Percentiles rank a stretch among this genome's conserved stretches.
phyloP scores from a whole-genome alignment of 2,329 filamentous ascomycete genomes.

The Arthrobotrys pseudoclavata region DNA sequence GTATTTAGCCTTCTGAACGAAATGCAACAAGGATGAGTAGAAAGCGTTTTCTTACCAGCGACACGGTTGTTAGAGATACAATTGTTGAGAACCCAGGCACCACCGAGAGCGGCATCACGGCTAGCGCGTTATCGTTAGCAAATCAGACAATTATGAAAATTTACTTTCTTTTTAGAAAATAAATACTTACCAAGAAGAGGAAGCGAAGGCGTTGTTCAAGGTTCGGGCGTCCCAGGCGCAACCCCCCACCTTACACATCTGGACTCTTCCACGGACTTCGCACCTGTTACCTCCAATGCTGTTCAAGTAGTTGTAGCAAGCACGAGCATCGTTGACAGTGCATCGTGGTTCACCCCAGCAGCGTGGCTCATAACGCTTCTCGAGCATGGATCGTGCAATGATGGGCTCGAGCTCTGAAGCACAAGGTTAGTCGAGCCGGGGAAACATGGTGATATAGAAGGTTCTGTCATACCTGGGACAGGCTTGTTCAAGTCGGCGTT shows the following conservation, averaged over 20 bases:
- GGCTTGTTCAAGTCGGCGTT: constrained; percentile 46
- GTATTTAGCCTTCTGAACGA: not conserved
- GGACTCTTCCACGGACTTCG: constrained; percentile 28
- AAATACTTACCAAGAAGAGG: constrained; percentile 35
- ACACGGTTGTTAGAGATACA: constrained; percentile 27
- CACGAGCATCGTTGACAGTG: constrained; percentile 36
- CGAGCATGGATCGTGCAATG: constrained; percentile 26
- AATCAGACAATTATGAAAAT: not conserved
- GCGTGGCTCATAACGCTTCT: constrained; percentile 42
- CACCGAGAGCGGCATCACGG: constrained; percentile 36
- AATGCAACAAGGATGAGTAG: not conserved
- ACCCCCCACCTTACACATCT: constrained; percentile 40
- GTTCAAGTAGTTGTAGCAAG: constrained; percentile 57
- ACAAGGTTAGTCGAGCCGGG: not conserved
- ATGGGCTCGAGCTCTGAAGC: constrained; percentile 13
- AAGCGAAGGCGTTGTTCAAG: constrained; percentile 40
- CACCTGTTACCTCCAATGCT: constrained; percentile 36
- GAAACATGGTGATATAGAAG: not conserved
- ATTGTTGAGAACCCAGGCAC: constrained; percentile 48
- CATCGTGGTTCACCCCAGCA: constrained; percentile 48
- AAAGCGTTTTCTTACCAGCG: constrained; percentile 21
- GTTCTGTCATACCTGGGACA: constrained; percentile 28
- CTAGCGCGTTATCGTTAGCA: constrained; percentile 13
- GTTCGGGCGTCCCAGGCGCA: constrained; percentile 51
- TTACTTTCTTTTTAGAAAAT: not conserved